A percentile compares a stretch with the other conserved stretches of the same genome.
phyloP scores from a whole-genome alignment of 805 yeast genomes.

The Ascoidea tarda region DNA sequence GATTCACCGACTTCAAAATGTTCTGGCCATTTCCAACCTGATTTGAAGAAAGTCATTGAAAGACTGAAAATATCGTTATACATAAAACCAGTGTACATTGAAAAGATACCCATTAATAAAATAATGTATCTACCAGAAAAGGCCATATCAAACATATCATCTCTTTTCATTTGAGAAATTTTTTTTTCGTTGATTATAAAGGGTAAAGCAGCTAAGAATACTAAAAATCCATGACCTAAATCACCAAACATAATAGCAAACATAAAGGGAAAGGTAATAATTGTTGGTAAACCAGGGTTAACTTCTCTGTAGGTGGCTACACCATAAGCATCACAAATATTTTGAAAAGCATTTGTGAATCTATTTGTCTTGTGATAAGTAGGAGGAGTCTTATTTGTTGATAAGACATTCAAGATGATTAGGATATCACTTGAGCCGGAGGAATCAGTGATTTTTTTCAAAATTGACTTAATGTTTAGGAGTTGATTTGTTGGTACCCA shows the following conservation, averaged over 20 bases:
- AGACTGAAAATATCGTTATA: constrained; percentile 64
- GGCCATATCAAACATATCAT: constrained; percentile 70
- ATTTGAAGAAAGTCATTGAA: constrained; percentile 49
- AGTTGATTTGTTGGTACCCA: constrained; percentile 56
- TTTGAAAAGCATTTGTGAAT: constrained; percentile 55
- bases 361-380: constrained; percentile 60
- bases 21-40: constrained; percentile 59
- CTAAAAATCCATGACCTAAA: constrained; percentile 61
- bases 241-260: constrained; percentile 81
- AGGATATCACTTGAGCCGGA: constrained; percentile 17
- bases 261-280: constrained; percentile 70
- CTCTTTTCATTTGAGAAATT: constrained; percentile 43
- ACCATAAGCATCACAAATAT: constrained; percentile 66
- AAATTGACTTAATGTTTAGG: constrained; percentile 25
- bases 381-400: constrained; percentile 57
- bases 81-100: constrained; percentile 61
- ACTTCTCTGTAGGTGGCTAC: constrained; percentile 64
- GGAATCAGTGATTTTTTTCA: constrained; percentile 23
- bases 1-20: constrained; percentile 34
- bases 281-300: constrained; percentile 62
- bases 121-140: constrained; percentile 57
- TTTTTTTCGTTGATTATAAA: constrained; percentile 41
- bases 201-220: constrained; percentile 38
- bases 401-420: constrained; percentile 41
- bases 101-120: constrained; percentile 55